Base-by-base conservation (phyloP, 257 asterid genomes). In the Scutellaria galericulata region DNA sequence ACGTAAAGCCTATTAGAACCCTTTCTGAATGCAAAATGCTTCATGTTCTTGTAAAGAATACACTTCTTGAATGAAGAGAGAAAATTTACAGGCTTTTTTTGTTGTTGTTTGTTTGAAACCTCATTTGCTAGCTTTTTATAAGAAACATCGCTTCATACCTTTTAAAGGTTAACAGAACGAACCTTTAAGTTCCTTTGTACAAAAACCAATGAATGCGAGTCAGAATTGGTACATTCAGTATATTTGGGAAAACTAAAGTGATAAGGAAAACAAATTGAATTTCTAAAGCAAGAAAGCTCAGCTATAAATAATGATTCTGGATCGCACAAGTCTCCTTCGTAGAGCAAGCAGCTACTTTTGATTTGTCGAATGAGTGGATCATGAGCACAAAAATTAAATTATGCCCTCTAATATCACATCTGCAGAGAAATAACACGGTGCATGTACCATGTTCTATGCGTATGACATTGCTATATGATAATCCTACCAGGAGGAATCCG, bases 401-500 rank as follows among this genome's bases (percentile, higher is more conserved):
- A 60, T 10, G 61, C 68, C 74, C 51, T 10, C 13, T 24, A 67
- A 40, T 12, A 57, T 14, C 42, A 57, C 37, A 48, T 9, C n/a
- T 56, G 69, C 68, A 59, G 52, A 56, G 61, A 47, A 74, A 66
- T 18, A 8, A 27, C 72, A 40, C 5, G 37, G 37, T 4, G 37
- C 37, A 3, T 24, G 65, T 12, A 8, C 39, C 51, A 69, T 44
- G 54, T 48, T 51, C 71, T 66, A 40, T 42, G 50, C 47, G 44
- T 11, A 45, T 9, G 3, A 53, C 41, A 40, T 67, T 62, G 65
- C 75, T 79, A 83, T 55, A 61, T 64, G 71, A 80, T 66, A 86
- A 86, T 71, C 78, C 90, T 78, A 78, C 62, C 77, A 7, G 80
- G 79, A 44, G 93, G 91, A 47, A 85, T 75, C 64, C 80, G 71